These are phyloP conservation scores for Termitomyces bulborhizus DNA, from an alignment of 768 basidiomycete genomes.

Conservation along the genomic window DNA sequence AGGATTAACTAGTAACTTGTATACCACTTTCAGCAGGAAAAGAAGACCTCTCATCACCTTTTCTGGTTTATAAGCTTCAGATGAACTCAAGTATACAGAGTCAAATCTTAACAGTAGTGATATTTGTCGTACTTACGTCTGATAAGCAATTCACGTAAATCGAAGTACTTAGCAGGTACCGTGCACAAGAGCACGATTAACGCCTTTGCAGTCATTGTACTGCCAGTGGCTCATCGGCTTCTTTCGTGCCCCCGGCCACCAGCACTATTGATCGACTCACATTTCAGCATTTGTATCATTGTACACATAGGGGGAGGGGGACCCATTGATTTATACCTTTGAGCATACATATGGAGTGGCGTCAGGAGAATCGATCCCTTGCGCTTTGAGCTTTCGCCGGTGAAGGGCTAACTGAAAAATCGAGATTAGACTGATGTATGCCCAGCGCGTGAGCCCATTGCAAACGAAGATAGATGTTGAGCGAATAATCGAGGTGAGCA, in stretches of 20 bases:
- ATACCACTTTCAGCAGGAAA: background rate
- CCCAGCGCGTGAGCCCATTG: background rate
- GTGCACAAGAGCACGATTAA: background rate
- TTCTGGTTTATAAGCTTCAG: background rate
- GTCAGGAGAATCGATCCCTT: constrained; percentile 3
- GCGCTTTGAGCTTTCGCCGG: background rate
- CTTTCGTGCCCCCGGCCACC: background rate
- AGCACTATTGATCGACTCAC: background rate
- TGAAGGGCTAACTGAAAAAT: background rate
- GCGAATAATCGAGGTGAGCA: background rate
- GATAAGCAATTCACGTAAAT: background rate
- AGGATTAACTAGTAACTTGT: background rate
- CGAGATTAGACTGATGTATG: background rate
- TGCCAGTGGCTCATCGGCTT: background rate
- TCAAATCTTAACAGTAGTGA: background rate
- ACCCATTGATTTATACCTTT: background rate
- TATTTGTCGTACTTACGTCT: background rate
- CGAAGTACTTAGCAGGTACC: too few relatives aligned
- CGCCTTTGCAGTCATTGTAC: background rate
- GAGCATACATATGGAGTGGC: background rate
- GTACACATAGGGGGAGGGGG: background rate
- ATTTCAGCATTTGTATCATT: background rate
- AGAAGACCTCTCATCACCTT: background rate
- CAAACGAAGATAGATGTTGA: background rate
- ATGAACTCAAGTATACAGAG: background rate